Conservation (phyloP, 345 rosid species). For the Viola odorata region DNA sequence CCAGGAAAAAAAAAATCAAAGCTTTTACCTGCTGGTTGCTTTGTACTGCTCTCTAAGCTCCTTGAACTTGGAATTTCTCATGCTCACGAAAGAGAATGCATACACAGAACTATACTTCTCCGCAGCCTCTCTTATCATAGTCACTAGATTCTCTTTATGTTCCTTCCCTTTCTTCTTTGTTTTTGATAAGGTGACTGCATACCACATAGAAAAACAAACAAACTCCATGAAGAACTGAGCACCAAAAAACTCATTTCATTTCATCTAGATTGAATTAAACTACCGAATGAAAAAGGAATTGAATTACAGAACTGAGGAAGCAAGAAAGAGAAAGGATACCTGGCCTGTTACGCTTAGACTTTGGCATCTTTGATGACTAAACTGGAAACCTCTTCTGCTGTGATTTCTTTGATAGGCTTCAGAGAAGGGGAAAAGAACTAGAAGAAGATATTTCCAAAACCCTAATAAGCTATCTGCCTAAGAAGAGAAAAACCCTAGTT, state of each 20-base stretch:
- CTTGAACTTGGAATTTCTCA: conserved; percentile 91
- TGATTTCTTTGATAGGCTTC: too few species aligned
- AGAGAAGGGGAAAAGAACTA: too few species aligned
- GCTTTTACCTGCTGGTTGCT: conserved; percentile 54
- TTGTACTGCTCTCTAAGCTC: conserved; percentile 88
- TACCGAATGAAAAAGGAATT: too few species aligned
- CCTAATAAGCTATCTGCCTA: too few species aligned
- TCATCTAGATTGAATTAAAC: not conserved
- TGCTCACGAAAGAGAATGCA: conserved; percentile 88
- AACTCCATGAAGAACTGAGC: not conserved
- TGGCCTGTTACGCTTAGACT: conserved; percentile 81
- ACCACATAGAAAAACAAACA: not conserved
- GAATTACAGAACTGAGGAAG: not conserved
- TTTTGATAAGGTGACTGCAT: conserved; percentile 82
- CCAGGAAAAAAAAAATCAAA: not conserved
- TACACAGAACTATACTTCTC: conserved; percentile 54
- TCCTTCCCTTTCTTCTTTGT: conserved; percentile 95
- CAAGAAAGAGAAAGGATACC: conserved; percentile 31
- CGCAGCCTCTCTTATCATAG: conserved; percentile 63
- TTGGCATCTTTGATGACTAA: conserved; percentile 50
- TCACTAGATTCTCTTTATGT: conserved; percentile 67
- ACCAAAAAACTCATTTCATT: not conserved
- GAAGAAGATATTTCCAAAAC: too few species aligned
- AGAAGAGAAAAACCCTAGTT: too few species aligned
- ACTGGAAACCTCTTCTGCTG: too few species aligned